Conservation (phyloP, 345 rosid genomes). For the Schrenkiella parvula region DNA sequence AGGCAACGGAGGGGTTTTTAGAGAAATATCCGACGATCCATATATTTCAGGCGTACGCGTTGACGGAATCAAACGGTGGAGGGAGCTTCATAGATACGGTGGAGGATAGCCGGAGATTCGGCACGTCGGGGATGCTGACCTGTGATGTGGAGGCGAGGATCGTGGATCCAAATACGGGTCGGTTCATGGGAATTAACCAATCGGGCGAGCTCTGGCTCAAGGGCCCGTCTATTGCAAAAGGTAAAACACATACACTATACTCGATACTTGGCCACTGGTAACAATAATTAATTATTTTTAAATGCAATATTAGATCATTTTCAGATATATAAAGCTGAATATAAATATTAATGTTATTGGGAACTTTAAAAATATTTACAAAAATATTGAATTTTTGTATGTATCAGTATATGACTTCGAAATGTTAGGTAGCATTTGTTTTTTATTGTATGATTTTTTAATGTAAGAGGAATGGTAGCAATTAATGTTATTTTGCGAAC, state of each 20-base stretch:
- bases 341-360: no score
- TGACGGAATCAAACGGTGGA: slow-evolving; percentile 69
- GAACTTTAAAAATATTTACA: no score
- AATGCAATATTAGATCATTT: no score
- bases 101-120: slow-evolving; percentile 70
- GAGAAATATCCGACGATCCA: slow-evolving; percentile 50
- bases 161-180: slow-evolving; percentile 48
- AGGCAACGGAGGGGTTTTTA: slow-evolving; percentile 58
- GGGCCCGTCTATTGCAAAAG: slow-evolving; percentile 16
- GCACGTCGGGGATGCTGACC: slow-evolving; percentile 61
- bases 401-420: neutral
- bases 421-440: neutral
- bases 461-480: neutral
- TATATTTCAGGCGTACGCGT: slow-evolving; percentile 64
- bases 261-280: no score
- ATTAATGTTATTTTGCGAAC: neutral
- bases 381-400: neutral
- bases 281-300: no score
- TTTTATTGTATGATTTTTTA: neutral
- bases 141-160: slow-evolving; percentile 28
- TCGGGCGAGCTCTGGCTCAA: slow-evolving; percentile 74
- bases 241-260: no score
- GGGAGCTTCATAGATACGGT: slow-evolving; percentile 53
- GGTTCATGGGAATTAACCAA: slow-evolving; percentile 24
- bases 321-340: no score